Percentiles rank a stretch among this genome's conserved stretches.
Evolutionary conservation across 768 basidiomycete species (phyloP).

Genomic region (Leucosporidium scottii): DNA sequence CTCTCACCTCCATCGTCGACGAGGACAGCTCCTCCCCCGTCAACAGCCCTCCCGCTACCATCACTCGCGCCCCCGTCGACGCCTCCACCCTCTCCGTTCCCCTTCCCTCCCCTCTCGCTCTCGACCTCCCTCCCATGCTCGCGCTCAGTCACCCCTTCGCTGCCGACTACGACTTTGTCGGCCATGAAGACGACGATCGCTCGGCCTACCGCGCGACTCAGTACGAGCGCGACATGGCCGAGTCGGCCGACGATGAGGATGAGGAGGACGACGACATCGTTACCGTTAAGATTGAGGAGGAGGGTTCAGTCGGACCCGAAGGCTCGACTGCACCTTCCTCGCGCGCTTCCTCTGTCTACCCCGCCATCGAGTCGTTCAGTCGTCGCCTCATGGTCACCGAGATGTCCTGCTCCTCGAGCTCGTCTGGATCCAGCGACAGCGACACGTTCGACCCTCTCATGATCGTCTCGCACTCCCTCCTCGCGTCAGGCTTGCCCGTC

Average conservation of each 20-base stretch:
- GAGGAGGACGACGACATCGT: slow-evolving; percentile 21
- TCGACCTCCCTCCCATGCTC: slow-evolving; percentile 22
- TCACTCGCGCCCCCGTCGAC: background rate
- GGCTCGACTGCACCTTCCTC: slow-evolving; percentile 12
- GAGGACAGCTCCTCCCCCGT: slow-evolving; percentile 2
- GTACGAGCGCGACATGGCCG: slow-evolving; percentile 13
- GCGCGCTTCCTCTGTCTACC: slow-evolving; percentile 17
- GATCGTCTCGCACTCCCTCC: slow-evolving; percentile 22
- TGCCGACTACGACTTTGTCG: slow-evolving; percentile 30
- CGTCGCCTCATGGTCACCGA: slow-evolving; percentile 14
- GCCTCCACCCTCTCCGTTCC: background rate
- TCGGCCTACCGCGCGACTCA: slow-evolving; percentile 13
- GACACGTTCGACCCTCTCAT: slow-evolving; percentile 24
- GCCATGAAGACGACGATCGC: slow-evolving; percentile 20
- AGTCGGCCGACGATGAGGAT: slow-evolving; percentile 21
- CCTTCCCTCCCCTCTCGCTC: slow-evolving; percentile 26
- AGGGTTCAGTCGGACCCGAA: slow-evolving; percentile 1
- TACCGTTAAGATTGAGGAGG: slow-evolving; percentile 8
- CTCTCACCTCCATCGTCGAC: slow-evolving; percentile 10
- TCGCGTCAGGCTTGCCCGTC: slow-evolving; percentile 29
- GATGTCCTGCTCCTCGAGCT: slow-evolving; percentile 7
- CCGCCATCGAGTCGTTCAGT: slow-evolving; percentile 16
- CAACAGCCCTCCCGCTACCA: background rate
- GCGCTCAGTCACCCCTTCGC: slow-evolving; percentile 14
- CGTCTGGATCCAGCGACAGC: slow-evolving; percentile 9